Percentiles rank a stretch among this genome's conserved stretches.
phyloP scores from a whole-genome alignment of 75 land plant species.

The Pinus albicaulis region DNA sequence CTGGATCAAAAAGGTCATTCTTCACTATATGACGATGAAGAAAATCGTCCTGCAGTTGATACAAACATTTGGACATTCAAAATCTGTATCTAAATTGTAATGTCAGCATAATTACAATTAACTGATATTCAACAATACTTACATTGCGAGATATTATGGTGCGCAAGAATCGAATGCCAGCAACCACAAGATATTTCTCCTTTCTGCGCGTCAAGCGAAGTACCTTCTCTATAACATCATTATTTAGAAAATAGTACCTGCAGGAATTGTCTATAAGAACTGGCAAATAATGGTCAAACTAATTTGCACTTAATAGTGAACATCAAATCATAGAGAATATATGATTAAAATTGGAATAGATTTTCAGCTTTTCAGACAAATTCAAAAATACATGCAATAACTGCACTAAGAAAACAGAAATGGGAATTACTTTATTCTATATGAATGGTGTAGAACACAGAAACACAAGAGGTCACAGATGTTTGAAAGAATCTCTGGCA shows the following conservation, averaged over 20 bases:
- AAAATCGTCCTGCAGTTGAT: conserved; percentile 77
- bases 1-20: conserved; percentile 72
- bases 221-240: conserved; percentile 81
- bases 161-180: conserved; percentile 84
- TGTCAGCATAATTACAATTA: too few species aligned
- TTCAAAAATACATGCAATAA: too few species aligned
- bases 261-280: conserved; percentile 6
- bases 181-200: conserved; percentile 79
- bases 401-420: too few species aligned
- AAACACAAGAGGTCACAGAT: conserved; percentile 92
- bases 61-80: too few species aligned
- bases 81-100: too few species aligned
- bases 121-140: conserved; percentile 11
- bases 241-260: conserved; percentile 83
- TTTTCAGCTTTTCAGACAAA: too few species aligned
- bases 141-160: conserved; percentile 82
- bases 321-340: too few species aligned
- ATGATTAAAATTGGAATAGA: too few species aligned
- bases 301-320: too few species aligned
- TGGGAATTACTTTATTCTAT: conserved; percentile 64
- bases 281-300: too few species aligned
- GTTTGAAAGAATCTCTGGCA: conserved; percentile 76
- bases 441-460: conserved; percentile 86
- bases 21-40: conserved; percentile 68
- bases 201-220: conserved; percentile 67